Evolutionary conservation across 805 yeast genomes (phyloP).

Genomic region (Ogataea methanolica): DNA sequence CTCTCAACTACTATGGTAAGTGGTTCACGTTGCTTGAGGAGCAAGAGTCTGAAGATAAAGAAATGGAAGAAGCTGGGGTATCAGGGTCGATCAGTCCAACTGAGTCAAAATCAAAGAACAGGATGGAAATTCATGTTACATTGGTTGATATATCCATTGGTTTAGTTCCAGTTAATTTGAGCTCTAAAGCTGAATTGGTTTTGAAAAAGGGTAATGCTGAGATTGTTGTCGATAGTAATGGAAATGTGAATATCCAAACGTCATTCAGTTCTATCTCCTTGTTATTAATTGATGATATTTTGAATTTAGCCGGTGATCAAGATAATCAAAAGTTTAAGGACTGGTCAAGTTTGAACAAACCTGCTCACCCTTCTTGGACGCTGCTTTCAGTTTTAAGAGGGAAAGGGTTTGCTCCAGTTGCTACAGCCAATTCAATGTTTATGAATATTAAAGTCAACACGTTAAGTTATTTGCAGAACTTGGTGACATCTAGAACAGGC

Average conservation of each 20-base stretch:
- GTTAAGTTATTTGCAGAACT: background rate
- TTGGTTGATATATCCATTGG: constrained; percentile 56
- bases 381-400: constrained; percentile 35
- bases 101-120: background rate
- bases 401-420: constrained; percentile 53
- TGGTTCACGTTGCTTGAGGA: constrained; percentile 48
- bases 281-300: constrained; percentile 60
- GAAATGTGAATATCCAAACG: constrained; percentile 15
- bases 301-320: constrained; percentile 29
- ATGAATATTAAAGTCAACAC: constrained; percentile 24
- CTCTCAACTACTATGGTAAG: constrained; percentile 53
- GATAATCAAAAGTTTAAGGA: constrained; percentile 21
- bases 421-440: constrained; percentile 36
- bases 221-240: constrained; percentile 30
- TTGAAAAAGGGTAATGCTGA: constrained; percentile 53
- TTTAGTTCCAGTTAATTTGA: constrained; percentile 56
- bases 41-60: background rate
- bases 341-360: constrained; percentile 18
- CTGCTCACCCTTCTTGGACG: constrained; percentile 31
- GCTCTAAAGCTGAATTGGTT: constrained; percentile 48
- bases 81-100: background rate
- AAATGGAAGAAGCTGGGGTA: background rate
- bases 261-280: constrained; percentile 47
- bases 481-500: constrained; percentile 1
- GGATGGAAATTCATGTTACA: constrained; percentile 23